Percentiles rank a stretch among this genome's conserved stretches.
Conservation (phyloP, 495 filamentous ascomycete species). For the Friedmanniomyces simplex region DNA sequence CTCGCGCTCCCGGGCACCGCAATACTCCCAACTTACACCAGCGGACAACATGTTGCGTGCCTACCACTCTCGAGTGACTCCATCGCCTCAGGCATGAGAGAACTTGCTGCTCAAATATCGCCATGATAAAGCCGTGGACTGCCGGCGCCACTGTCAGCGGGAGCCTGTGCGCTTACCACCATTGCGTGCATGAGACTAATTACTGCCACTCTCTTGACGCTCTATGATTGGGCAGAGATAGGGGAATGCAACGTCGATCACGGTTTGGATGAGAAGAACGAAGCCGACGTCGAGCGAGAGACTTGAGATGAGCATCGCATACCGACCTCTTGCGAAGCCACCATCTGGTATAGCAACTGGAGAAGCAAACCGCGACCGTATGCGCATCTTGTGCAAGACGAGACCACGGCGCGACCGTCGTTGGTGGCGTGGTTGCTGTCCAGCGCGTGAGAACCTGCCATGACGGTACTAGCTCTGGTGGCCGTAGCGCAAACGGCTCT, state of each 20-base stretch:
- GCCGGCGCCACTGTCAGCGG: neutral
- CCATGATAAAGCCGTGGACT: neutral
- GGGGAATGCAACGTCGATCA: neutral
- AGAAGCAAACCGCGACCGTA: neutral
- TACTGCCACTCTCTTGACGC: neutral
- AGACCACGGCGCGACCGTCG: neutral
- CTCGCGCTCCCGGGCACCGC: too few relatives aligned
- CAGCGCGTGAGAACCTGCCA: constrained; percentile 4
- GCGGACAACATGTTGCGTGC: too few relatives aligned
- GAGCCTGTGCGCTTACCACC: neutral
- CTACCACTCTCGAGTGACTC: too few relatives aligned
- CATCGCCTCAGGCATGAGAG: too few relatives aligned
- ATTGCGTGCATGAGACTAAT: neutral
- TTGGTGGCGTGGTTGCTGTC: neutral
- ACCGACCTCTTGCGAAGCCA: too few relatives aligned
- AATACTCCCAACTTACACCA: too few relatives aligned
- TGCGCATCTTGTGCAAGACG: too few relatives aligned
- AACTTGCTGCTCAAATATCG: neutral
- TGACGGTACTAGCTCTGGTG: neutral
- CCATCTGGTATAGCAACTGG: too few relatives aligned
- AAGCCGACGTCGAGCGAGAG: neutral
- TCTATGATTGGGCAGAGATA: neutral
- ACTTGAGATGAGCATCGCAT: neutral
- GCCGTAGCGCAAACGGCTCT: constrained; percentile 5
- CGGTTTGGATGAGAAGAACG: neutral